Evolutionary conservation across 2,329 filamentous ascomycete genomes (phyloP).

Genomic region (Capronia epimyces): DNA sequence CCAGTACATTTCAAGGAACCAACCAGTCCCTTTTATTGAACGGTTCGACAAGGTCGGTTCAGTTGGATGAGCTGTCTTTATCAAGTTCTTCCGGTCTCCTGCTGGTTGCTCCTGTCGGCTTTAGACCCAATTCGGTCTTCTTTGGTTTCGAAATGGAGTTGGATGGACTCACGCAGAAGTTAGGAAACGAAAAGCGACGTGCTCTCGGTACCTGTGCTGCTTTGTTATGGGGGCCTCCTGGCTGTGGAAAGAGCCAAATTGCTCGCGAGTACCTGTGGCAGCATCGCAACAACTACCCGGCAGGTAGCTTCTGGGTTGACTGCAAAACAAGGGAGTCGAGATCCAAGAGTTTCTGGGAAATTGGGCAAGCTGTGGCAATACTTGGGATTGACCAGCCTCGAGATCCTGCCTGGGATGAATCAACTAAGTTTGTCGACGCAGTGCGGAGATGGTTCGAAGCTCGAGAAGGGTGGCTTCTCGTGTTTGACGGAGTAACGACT

Average conservation of each 20-base stretch:
- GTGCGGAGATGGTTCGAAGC: constrained; percentile 59
- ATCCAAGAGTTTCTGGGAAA: constrained; percentile 60
- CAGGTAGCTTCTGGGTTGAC: constrained; percentile 65
- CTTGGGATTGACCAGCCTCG: constrained; percentile 41
- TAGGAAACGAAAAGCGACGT: constrained; percentile 55
- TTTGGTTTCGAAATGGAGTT: constrained; percentile 57
- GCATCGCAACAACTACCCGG: constrained; percentile 55
- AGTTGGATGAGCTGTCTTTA: constrained; percentile 9
- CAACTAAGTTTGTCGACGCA: constrained; percentile 48
- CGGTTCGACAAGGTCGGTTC: constrained; percentile 14
- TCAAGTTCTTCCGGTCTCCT: constrained; percentile 30
- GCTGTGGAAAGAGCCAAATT: constrained; percentile 64
- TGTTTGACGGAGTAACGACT: constrained; percentile 63
- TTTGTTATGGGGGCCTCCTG: constrained; percentile 59
- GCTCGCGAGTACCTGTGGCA: constrained; percentile 62
- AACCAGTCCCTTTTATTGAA: constrained; percentile 22
- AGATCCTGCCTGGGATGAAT: constrained; percentile 26
- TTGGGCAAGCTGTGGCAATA: constrained; percentile 53
- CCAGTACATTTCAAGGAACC: neutral
- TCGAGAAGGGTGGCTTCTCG: constrained; percentile 60
- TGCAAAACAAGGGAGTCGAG: constrained; percentile 56
- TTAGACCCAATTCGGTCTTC: constrained; percentile 59
- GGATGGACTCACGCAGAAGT: constrained; percentile 52
- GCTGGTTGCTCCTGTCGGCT: constrained; percentile 50
- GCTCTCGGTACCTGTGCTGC: constrained; percentile 57